Conservation (phyloP, 768 basidiomycete species). For the Pleurotus eryngii region DNA sequence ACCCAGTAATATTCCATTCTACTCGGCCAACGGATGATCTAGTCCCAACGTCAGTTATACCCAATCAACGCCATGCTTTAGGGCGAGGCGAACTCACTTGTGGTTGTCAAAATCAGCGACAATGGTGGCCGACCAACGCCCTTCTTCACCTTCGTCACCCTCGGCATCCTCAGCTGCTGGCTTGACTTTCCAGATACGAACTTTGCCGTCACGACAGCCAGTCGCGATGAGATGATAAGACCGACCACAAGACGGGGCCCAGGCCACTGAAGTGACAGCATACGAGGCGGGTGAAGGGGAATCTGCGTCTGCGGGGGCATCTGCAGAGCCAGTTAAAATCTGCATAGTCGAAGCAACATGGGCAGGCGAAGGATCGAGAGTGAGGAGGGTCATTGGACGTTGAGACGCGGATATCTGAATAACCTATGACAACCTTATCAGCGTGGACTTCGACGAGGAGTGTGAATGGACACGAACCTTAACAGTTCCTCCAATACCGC, state of each 20-base stretch:
- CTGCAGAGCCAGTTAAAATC: conserved; percentile 12
- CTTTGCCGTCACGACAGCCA: conserved; percentile 82
- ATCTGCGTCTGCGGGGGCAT: conserved; percentile 24
- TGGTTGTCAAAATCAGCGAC: conserved; percentile 90
- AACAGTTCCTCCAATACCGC: conserved; percentile 68
- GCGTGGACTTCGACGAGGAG: not conserved
- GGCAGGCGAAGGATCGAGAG: conserved; percentile 50
- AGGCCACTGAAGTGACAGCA: conserved; percentile 81
- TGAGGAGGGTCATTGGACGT: conserved; percentile 61
- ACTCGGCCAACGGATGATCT: conserved; percentile 80
- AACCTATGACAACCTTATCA: conserved; percentile 40
- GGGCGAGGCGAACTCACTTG: conserved; percentile 42
- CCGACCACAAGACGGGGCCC: conserved; percentile 93
- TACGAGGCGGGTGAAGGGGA: conserved; percentile 37
- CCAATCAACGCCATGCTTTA: not conserved
- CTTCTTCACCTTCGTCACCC: conserved; percentile 41
- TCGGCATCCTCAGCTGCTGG: conserved; percentile 47
- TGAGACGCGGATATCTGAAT: conserved; percentile 70
- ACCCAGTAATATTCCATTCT: conserved; percentile 95
- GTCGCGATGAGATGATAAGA: conserved; percentile 94
- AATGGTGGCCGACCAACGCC: conserved; percentile 67
- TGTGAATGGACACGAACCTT: conserved; percentile 47
- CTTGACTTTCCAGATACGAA: conserved; percentile 85
- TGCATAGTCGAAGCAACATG: conserved; percentile 12
- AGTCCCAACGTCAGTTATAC: not conserved